phyloP scores from a whole-genome alignment of 2,329 filamentous ascomycete species.

The Alternaria gaisen region DNA sequence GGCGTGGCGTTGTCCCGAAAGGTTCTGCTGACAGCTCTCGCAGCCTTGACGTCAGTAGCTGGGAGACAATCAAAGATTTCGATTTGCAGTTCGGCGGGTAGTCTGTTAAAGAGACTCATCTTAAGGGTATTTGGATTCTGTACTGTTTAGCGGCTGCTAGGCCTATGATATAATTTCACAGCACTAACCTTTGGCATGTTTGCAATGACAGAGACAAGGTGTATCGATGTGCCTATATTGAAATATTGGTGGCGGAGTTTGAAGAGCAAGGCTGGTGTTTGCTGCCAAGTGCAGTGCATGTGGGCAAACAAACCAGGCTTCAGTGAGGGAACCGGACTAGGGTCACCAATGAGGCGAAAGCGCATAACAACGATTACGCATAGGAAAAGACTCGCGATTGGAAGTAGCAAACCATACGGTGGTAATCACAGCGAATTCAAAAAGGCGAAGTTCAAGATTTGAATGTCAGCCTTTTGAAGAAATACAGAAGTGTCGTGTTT shows the following conservation, averaged over 20 bases:
- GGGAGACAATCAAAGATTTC: constrained; percentile 38
- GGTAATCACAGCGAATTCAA: not conserved
- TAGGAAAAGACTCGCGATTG: not conserved
- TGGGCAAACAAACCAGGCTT: constrained; percentile 6
- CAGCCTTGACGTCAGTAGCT: constrained; percentile 34
- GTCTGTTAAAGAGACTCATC: constrained; percentile 19
- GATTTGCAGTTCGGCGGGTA: constrained; percentile 44
- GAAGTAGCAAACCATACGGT: not conserved
- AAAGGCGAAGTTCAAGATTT: not conserved
- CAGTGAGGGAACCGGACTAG: not conserved
- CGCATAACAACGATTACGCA: constrained; percentile 1
- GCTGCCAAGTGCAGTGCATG: constrained; percentile 1
- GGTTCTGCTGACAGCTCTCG: constrained; percentile 28
- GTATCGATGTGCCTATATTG: not conserved
- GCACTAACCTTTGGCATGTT: not conserved
- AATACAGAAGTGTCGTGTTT: not conserved
- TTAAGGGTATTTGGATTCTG: not conserved
- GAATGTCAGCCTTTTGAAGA: not conserved
- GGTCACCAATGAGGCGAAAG: constrained; percentile 13
- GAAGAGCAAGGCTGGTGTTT: constrained; percentile 8
- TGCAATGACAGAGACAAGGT: not conserved
- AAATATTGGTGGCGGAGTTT: not conserved
- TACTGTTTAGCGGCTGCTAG: not conserved
- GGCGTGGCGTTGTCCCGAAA: constrained; percentile 38
- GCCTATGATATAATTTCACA: not conserved